A percentile compares a stretch with the other conserved stretches of the same genome.
Evolutionary conservation across 108 stramenopile species (phyloP).

Genomic region (Fistulifera solaris): DNA sequence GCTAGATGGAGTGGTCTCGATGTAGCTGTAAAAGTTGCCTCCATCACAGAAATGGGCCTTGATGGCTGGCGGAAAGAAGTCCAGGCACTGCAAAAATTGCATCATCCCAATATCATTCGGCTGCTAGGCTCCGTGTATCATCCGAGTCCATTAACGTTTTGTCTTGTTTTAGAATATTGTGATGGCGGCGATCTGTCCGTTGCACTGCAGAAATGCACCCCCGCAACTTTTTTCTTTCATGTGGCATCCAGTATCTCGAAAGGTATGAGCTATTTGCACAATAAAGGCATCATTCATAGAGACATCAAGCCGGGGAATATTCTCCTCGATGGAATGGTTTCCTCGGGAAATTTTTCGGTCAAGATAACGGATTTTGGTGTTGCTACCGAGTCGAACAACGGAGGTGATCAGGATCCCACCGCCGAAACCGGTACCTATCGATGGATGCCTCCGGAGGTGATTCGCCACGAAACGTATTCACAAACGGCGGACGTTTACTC

Average conservation of each 20-base stretch:
- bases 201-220: constrained; percentile 41
- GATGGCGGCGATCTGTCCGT: constrained; percentile 44
- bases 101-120: constrained; percentile 71
- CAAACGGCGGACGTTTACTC: constrained; percentile 64
- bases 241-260: constrained; percentile 41
- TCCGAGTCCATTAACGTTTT: constrained; percentile 47
- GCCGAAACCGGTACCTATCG: constrained; percentile 75
- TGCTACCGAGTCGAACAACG: constrained; percentile 16
- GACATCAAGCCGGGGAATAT: constrained; percentile 62
- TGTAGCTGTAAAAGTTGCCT: constrained; percentile 68
- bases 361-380: constrained; percentile 74
- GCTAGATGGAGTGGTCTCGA: constrained; percentile 49
- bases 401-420: constrained; percentile 23
- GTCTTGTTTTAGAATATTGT: constrained; percentile 71
- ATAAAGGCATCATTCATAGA: constrained; percentile 42
- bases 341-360: constrained; percentile 36
- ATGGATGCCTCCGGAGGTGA: constrained; percentile 57
- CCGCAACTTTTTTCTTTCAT: constrained; percentile 42
- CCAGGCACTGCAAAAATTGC: constrained; percentile 39
- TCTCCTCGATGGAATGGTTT: constrained; percentile 35
- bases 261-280: constrained; percentile 55
- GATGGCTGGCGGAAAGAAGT: constrained; percentile 65
- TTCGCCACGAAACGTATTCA: constrained; percentile 55
- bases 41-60: constrained; percentile 49
- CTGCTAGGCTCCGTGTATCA: constrained; percentile 58